Percentiles rank a stretch among this genome's conserved stretches.
Conservation (phyloP, 2,329 filamentous ascomycete genomes). For the Aspergillus floridensis region DNA sequence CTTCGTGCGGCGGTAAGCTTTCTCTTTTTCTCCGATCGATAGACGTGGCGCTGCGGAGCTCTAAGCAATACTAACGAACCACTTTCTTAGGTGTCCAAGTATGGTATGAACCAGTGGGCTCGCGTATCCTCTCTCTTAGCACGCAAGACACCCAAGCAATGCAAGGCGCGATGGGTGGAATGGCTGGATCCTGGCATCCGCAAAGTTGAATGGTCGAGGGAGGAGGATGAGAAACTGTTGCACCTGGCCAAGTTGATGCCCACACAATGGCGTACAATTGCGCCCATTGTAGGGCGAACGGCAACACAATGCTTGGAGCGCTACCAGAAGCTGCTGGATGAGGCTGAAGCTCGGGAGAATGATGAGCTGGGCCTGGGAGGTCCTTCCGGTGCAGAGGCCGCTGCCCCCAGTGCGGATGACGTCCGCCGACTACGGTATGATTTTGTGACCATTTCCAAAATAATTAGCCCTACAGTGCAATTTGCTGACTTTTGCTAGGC, state of each 20-base stretch:
- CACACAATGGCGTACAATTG: conserved; percentile 98
- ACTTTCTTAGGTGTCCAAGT: conserved; percentile 66
- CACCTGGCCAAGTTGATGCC: conserved; percentile 98
- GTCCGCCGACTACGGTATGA: conserved; percentile 70
- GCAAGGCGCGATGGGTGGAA: conserved; percentile 97
- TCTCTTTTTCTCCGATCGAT: not conserved
- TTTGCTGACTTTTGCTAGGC: conserved; percentile 41
- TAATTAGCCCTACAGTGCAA: conserved; percentile 7
- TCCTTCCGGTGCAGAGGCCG: conserved; percentile 70
- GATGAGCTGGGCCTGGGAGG: conserved; percentile 79
- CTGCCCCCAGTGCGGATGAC: conserved; percentile 87
- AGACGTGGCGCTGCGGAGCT: not conserved
- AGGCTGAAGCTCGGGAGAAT: conserved; percentile 85
- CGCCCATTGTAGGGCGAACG: conserved; percentile 91
- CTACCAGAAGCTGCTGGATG: conserved; percentile 93
- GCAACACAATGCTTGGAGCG: conserved; percentile 96
- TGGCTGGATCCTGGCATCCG: conserved; percentile 98
- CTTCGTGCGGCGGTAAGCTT: conserved; percentile 74
- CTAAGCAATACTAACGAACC: conserved; percentile 8
- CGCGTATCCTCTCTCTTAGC: conserved; percentile 95
- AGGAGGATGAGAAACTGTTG: conserved; percentile 95
- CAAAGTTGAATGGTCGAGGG: conserved; percentile 98
- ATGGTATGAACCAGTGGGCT: conserved; percentile 96
- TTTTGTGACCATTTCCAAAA: not conserved
- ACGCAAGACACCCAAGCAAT: conserved; percentile 97